Conservation (phyloP, 164 flowering plant species). For the Aristolochia californica region DNA sequence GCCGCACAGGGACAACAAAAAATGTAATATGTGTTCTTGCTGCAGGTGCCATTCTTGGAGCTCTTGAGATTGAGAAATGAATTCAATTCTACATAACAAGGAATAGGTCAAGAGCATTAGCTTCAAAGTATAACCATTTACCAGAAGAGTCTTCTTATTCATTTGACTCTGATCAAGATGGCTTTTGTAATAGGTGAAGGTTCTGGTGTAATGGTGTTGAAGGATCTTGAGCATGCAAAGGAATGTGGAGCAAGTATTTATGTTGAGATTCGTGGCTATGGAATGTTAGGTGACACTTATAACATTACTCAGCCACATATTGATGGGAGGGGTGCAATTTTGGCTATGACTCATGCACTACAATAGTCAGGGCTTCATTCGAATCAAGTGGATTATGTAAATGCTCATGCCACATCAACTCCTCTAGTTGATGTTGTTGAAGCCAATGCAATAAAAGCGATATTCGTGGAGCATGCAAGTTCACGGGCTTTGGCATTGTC, state of each 20-base stretch:
- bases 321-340: no score
- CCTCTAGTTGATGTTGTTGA: constrained; percentile 71
- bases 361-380: no score
- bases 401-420: no score
- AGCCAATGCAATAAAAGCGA: constrained; percentile 73
- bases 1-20: no score
- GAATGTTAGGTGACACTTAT: constrained; percentile 99
- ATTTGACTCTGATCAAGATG: constrained; percentile 90
- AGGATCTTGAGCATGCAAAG: constrained; percentile 90
- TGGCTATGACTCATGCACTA: no score
- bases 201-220: constrained; percentile 69
- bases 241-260: constrained; percentile 80
- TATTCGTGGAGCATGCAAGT: constrained; percentile 60
- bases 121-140: constrained; percentile 63
- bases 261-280: constrained; percentile 94
- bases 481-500: constrained; percentile 81
- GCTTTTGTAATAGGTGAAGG: constrained; percentile 99
- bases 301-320: no score
- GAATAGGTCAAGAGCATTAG: constrained; percentile 72
- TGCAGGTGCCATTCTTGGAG: no score
- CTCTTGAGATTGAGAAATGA: no score
- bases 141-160: constrained; percentile 86
- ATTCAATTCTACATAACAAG: no score
- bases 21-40: no score
- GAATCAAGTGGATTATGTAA: no score